phyloP scores from a whole-genome alignment of 2,329 filamentous ascomycete genomes.

The Orbilia blumenaviensis region DNA sequence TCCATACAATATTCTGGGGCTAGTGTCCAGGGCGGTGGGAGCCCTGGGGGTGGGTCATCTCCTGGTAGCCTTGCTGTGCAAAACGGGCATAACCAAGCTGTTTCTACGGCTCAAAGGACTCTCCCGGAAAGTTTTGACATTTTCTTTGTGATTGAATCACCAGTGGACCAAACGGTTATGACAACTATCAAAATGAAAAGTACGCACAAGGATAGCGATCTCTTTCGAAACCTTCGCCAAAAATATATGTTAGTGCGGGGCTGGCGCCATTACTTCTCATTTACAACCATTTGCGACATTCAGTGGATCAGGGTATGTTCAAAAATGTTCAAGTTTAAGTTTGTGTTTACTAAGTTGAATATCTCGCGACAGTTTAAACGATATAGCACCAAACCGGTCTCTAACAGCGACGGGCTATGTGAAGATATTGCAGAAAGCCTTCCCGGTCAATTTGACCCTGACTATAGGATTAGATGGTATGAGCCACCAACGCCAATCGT shows the following conservation, averaged over 20 bases:
- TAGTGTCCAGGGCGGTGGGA: too few species aligned
- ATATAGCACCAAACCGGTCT: neutral
- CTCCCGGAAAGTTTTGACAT: neutral
- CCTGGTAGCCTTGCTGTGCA: too few species aligned
- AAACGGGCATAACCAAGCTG: too few species aligned
- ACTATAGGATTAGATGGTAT: neutral
- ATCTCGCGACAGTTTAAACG: neutral
- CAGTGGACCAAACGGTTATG: neutral
- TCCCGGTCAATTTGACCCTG: neutral
- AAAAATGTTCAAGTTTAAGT: too few species aligned
- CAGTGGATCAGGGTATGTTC: too few species aligned
- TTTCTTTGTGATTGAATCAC: neutral
- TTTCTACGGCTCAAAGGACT: neutral
- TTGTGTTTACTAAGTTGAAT: too few species aligned
- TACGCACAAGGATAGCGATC: constrained; percentile 48
- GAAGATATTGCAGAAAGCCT: neutral
- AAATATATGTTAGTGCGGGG: too few species aligned
- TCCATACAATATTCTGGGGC: too few species aligned
- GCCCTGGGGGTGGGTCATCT: too few species aligned
- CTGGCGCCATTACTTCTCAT: too few species aligned
- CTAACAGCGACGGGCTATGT: neutral
- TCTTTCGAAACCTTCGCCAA: neutral
- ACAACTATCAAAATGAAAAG: constrained; percentile 61
- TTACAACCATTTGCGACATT: too few species aligned
- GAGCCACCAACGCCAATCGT: neutral